A percentile compares a stretch with the other conserved stretches of the same genome.
These are phyloP conservation scores for Cercospora nicotianae DNA, from an alignment of 2,329 filamentous ascomycete genomes.

Conservation along the genomic window DNA sequence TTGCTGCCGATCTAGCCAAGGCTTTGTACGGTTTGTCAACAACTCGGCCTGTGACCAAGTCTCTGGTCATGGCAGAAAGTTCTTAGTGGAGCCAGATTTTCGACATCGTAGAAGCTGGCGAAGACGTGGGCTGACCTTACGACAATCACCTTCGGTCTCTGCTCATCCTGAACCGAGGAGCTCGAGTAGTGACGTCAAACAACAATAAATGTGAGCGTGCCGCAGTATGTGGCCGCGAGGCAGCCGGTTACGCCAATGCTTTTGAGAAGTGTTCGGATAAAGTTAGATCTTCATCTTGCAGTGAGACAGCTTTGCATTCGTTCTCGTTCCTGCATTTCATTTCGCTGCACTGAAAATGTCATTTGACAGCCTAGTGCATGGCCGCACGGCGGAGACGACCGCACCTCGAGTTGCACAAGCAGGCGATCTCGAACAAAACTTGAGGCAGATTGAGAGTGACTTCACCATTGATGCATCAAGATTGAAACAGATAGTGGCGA, in stretches of 20 bases:
- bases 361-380: not conserved
- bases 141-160: not conserved
- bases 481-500: not conserved
- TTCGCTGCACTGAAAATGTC: not conserved
- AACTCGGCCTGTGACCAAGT: not conserved
- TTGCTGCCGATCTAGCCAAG: not conserved
- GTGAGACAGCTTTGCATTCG: not conserved
- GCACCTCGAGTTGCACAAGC: not conserved
- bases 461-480: not conserved
- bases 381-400: not conserved
- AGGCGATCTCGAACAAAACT: not conserved
- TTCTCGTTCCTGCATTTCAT: not conserved
- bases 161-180: not conserved
- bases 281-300: not conserved
- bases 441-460: not conserved
- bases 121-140: not conserved
- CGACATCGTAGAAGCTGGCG: not conserved
- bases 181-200: not conserved
- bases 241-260: not conserved
- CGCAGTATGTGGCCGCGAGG: not conserved
- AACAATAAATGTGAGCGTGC: conserved; percentile 1
- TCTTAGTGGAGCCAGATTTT: not conserved
- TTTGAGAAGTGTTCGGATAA: not conserved
- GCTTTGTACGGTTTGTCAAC: not conserved
- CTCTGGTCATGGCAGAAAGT: not conserved